Evolutionary conservation across 2,329 filamentous ascomycete genomes (phyloP), one percentile per base, ranked within the genome.

Genomic region (Stachybotrys chlorohalonatus): DNA sequence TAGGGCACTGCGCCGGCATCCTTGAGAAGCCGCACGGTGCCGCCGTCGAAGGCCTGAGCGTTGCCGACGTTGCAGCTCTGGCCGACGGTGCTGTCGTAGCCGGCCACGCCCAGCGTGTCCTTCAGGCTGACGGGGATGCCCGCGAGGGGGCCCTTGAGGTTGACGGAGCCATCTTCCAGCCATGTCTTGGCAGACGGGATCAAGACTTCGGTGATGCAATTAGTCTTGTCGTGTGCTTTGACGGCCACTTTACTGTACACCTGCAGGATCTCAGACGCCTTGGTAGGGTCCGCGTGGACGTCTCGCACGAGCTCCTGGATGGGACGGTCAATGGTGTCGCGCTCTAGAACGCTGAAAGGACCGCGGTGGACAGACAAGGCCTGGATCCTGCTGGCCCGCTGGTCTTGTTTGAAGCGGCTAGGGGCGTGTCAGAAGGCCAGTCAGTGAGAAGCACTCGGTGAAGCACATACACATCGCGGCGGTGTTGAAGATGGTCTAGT

Each of bases 1-100:
- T 95, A 96, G 0, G 92, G 92, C 2, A 96, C 80, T 0, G 92
- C 91, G 24, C 92, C 89, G 2, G 90, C 90, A 66, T 94, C 88
- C 66, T 95, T 95, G 52, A 96, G 76, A 47, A 97, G 71, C 54
- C 80, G 81, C 24, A 89, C 85, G 64, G 90, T 82, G 2, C 83
- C 75, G 0, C 91, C 90, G 72, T 96, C 91, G 31, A 80, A 70
- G 0, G 68, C 54, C 45, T 78, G 74, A 13, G 85, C 85, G 63
- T 92, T 89, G 52, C 83, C 83, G 0, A 85, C 82, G 60, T 90
- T 83, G 53, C 77, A 74, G 42, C 88, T 90, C 70, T 91, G 95
- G 2, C 90, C 92, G 1, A 96, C 87, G 5, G 83, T 87, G 15
- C 83, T 83, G 66, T 96, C 90, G 62, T 91, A 95, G 13, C 90